Conservation (phyloP, 2,329 filamentous ascomycete genomes). For the Ascochyta fabae region DNA sequence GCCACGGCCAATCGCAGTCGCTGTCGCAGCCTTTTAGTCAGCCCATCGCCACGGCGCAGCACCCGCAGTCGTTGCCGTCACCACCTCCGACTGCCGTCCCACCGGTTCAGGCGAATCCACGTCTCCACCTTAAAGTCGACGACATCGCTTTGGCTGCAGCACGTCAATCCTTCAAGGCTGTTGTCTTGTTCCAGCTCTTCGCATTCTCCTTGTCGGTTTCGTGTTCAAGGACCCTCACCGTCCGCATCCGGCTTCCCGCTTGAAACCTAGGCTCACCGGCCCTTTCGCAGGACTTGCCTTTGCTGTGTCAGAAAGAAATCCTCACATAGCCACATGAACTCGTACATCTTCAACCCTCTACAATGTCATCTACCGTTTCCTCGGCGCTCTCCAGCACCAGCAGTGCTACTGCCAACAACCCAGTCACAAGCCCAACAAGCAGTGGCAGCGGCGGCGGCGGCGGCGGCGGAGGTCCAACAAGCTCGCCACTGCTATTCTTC, state of each 20-base stretch:
- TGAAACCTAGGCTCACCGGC: not conserved
- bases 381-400: constrained; percentile 4
- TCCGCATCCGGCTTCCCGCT: constrained; percentile 14
- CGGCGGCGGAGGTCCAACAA: constrained; percentile 61
- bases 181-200: constrained; percentile 3
- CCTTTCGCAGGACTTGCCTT: not conserved
- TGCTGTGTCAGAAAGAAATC: constrained; percentile 2
- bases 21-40: constrained; percentile 17
- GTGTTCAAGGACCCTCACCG: constrained; percentile 7
- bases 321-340: constrained; percentile 19
- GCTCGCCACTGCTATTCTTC: constrained; percentile 85
- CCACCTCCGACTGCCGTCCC: constrained; percentile 21
- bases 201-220: constrained; percentile 4
- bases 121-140: constrained; percentile 9
- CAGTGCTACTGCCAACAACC: constrained; percentile 1
- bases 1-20: constrained; percentile 22
- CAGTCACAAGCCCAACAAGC: constrained; percentile 5
- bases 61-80: constrained; percentile 35
- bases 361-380: constrained; percentile 31
- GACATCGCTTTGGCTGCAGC: constrained; percentile 4
- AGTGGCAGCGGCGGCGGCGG: constrained; percentile 31
- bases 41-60: constrained; percentile 32
- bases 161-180: not conserved
- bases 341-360: constrained; percentile 23
- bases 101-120: constrained; percentile 9